phyloP scores from a whole-genome alignment of 2,329 filamentous ascomycete genomes.

The Aspergillus arachidicola region DNA sequence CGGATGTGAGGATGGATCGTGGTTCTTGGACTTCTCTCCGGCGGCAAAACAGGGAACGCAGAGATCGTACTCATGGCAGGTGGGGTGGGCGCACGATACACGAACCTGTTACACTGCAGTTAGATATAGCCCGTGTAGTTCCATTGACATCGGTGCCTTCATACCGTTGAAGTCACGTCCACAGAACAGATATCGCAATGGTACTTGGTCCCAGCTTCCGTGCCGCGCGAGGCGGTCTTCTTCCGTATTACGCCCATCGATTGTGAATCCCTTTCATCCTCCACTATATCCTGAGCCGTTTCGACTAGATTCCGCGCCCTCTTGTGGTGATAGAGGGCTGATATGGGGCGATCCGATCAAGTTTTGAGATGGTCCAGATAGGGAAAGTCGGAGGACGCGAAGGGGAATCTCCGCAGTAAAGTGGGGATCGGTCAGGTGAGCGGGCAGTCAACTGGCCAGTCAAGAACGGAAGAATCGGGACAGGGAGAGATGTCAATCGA shows the following conservation, averaged over 20 bases:
- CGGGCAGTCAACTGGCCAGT: neutral
- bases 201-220: conserved; percentile 89
- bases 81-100: conserved; percentile 82
- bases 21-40: conserved; percentile 76
- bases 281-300: conserved; percentile 36
- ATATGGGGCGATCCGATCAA: conserved; percentile 7
- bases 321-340: conserved; percentile 33
- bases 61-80: conserved; percentile 92
- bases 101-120: conserved; percentile 67
- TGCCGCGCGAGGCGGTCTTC: conserved; percentile 83
- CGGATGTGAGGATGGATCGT: conserved; percentile 82
- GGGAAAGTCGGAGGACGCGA: neutral
- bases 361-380: conserved; percentile 12
- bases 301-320: conserved; percentile 32
- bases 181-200: conserved; percentile 96
- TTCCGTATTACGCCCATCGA: conserved; percentile 93
- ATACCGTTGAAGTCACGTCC: conserved; percentile 94
- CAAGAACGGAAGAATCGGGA: neutral
- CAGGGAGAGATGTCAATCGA: neutral
- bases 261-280: conserved; percentile 43
- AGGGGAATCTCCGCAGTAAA: conserved; percentile 9
- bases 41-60: conserved; percentile 93
- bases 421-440: neutral
- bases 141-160: neutral
- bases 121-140: neutral